A percentile compares a stretch with the other conserved stretches of the same genome.
Conservation (phyloP, 805 yeast genomes). For the Candida ponderosae region DNA sequence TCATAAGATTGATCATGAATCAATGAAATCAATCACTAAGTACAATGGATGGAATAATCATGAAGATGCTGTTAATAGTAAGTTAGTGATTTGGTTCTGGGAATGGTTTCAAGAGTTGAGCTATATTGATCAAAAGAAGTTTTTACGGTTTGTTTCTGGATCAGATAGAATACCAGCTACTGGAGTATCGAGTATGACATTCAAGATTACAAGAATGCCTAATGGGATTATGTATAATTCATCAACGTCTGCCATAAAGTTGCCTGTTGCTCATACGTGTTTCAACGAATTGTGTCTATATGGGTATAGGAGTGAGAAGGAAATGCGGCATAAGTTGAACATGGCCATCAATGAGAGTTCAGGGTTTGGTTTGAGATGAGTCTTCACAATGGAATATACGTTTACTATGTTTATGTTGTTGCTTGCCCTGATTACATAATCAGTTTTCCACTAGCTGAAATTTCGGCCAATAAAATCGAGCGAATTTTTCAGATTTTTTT, state of each 20-base stretch:
- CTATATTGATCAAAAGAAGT: constrained; percentile 44
- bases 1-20: constrained; percentile 51
- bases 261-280: constrained; percentile 91
- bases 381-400: background rate
- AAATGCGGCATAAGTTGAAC: constrained; percentile 48
- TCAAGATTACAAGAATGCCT: constrained; percentile 57
- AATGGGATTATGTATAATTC: constrained; percentile 23
- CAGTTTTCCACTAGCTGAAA: no score
- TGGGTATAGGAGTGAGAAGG: constrained; percentile 50
- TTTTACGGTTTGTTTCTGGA: constrained; percentile 79
- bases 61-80: constrained; percentile 29
- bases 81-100: constrained; percentile 81
- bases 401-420: background rate
- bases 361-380: constrained; percentile 76
- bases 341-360: constrained; percentile 71
- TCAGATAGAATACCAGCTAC: constrained; percentile 91
- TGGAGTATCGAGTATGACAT: constrained; percentile 68
- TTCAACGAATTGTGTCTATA: constrained; percentile 82
- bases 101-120: constrained; percentile 47
- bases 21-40: constrained; percentile 63
- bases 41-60: constrained; percentile 56
- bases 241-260: constrained; percentile 37
- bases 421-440: no score
- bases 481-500: background rate
- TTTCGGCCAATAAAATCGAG: no score